A percentile compares a stretch with the other conserved stretches of the same genome.
Conservation (phyloP, 352 stramenopile species). For the Pelagophyceae sp. region DNA sequence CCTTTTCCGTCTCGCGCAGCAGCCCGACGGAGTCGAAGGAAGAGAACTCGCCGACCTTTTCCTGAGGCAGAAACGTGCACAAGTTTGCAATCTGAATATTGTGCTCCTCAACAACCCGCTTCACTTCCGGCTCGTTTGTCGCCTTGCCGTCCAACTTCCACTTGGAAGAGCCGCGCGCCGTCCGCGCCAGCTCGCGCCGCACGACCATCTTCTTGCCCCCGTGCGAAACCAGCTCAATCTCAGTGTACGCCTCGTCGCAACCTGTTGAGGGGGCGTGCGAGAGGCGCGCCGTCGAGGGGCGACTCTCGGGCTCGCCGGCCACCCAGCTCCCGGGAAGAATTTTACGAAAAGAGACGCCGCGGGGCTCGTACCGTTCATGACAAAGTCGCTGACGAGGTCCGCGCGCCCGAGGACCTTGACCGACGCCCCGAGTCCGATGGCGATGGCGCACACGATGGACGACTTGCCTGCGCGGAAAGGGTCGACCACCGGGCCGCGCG, state of each 20-base stretch:
- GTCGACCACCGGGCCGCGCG: too few relatives aligned
- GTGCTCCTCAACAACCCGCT: conserved; percentile 65
- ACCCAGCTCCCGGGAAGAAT: too few relatives aligned
- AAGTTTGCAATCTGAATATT: conserved; percentile 96
- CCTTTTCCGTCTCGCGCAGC: conserved; percentile 58
- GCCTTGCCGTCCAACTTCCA: conserved; percentile 53
- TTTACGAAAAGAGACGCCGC: too few relatives aligned
- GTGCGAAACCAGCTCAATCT: conserved; percentile 86
- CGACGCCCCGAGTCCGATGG: conserved; percentile 84
- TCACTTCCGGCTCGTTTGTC: conserved; percentile 41
- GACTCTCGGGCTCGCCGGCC: too few relatives aligned
- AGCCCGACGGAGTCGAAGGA: conserved; percentile 49
- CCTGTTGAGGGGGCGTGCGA: not conserved
- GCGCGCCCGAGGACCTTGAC: conserved; percentile 84
- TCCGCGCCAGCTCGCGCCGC: conserved; percentile 74
- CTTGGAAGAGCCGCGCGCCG: conserved; percentile 46
- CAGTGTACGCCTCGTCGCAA: conserved; percentile 48
- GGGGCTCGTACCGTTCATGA: conserved; percentile 42
- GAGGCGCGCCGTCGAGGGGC: too few relatives aligned
- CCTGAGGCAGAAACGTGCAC: conserved; percentile 95
- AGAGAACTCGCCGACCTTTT: conserved; percentile 75
- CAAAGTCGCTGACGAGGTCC: conserved; percentile 79
- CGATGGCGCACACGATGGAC: conserved; percentile 91
- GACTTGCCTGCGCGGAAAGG: conserved; percentile 50
- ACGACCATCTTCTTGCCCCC: conserved; percentile 63